phyloP scores from a whole-genome alignment of 148 eudicot genomes.

The Spergularia bocconei region DNA sequence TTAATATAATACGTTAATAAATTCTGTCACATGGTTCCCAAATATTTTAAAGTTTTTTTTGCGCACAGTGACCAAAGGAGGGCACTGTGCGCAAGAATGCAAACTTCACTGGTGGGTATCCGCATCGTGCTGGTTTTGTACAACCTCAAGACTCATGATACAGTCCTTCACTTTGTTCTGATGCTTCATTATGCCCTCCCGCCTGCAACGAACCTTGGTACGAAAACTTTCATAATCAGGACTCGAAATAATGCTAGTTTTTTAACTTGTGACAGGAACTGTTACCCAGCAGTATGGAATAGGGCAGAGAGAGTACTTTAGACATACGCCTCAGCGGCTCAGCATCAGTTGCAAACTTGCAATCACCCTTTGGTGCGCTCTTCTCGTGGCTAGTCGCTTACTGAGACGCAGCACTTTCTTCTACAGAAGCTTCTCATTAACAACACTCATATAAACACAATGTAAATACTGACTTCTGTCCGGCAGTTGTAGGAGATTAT shows the following conservation, averaged over 20 bases:
- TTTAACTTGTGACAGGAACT: constrained; percentile 24
- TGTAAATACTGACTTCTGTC: too few relatives aligned
- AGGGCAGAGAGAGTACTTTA: constrained; percentile 43
- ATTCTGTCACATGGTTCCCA: too few relatives aligned
- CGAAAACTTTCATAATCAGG: neutral
- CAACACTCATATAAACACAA: neutral
- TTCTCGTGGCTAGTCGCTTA: constrained; percentile 30
- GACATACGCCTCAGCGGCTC: constrained; percentile 32
- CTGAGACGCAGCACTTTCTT: neutral
- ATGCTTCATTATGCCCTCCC: constrained; percentile 81
- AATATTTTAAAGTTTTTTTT: too few relatives aligned
- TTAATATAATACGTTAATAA: too few relatives aligned
- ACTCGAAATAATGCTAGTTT: neutral
- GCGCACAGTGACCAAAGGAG: too few relatives aligned
- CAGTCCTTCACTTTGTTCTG: constrained; percentile 70
- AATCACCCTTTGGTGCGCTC: constrained; percentile 39
- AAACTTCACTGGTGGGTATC: constrained; percentile 67
- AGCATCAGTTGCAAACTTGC: constrained; percentile 34
- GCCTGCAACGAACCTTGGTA: constrained; percentile 88
- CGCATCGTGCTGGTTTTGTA: constrained; percentile 47
- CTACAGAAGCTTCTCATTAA: neutral
- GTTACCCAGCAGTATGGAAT: constrained; percentile 43
- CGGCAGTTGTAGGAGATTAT: too few relatives aligned
- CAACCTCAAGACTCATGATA: constrained; percentile 43
- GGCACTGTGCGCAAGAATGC: too few relatives aligned